Conservation (phyloP, 495 filamentous ascomycete species). For the Ascodesmis nigricans region DNA sequence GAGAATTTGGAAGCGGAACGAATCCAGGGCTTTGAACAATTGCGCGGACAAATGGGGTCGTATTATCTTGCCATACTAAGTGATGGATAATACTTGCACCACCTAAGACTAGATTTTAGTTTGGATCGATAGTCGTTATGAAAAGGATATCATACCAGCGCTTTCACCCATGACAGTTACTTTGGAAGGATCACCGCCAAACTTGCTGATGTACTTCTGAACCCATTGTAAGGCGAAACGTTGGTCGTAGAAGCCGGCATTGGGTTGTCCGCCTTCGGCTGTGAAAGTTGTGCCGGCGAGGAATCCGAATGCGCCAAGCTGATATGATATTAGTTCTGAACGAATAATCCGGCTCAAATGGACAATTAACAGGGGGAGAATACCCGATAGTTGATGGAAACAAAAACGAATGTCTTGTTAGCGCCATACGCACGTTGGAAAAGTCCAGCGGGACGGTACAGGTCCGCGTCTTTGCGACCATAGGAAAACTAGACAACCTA, state of each 20-base stretch:
- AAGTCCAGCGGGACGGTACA: neutral
- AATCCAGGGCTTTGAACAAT: neutral
- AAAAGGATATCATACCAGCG: too few species aligned
- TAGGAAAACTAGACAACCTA: too few species aligned
- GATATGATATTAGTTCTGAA: too few species aligned
- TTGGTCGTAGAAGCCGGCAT: conserved; percentile 47
- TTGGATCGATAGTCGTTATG: too few species aligned
- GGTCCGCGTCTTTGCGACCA: neutral
- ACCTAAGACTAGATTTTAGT: too few species aligned
- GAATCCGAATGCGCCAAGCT: neutral
- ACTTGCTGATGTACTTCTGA: conserved; percentile 41
- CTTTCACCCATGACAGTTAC: conserved; percentile 56
- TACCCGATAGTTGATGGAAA: neutral
- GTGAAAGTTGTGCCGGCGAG: neutral
- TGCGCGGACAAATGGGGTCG: neutral
- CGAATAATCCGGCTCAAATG: too few species aligned
- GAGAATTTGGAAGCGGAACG: neutral
- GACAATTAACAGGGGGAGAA: neutral
- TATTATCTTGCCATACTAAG: neutral
- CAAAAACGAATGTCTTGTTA: neutral
- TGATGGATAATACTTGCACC: too few species aligned
- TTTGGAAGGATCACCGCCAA: conserved; percentile 42
- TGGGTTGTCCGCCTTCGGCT: conserved; percentile 28
- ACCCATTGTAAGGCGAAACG: conserved; percentile 50
- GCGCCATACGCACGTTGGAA: neutral